Evolutionary conservation across 2,329 filamentous ascomycete genomes (phyloP).

Genomic region (Chrysosporium keratinophilum): DNA sequence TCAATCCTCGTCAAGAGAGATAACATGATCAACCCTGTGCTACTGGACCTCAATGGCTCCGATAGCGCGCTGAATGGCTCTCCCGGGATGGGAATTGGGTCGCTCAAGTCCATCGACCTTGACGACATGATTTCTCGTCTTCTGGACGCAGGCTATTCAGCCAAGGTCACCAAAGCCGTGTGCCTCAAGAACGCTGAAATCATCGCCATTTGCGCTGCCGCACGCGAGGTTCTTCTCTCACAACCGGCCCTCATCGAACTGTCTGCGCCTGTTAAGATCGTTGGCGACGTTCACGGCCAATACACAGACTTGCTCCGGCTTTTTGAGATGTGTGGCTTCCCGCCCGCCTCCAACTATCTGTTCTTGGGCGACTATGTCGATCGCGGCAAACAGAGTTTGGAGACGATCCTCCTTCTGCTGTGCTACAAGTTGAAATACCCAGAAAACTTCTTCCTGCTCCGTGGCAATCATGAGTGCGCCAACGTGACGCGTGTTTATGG

Average conservation of each 20-base stretch:
- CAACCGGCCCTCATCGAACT: slow-evolving; percentile 89
- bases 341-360: slow-evolving; percentile 80
- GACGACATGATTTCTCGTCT: slow-evolving; percentile 96
- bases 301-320: slow-evolving; percentile 93
- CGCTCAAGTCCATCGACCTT: slow-evolving; percentile 83
- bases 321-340: slow-evolving; percentile 98
- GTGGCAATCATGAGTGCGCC: slow-evolving; percentile 93
- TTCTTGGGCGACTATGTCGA: slow-evolving; percentile 96
- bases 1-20: slow-evolving; percentile 82
- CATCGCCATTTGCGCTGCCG: slow-evolving; percentile 79
- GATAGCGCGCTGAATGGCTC: slow-evolving; percentile 38
- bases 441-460: slow-evolving; percentile 91
- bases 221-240: slow-evolving; percentile 76
- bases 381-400: slow-evolving; percentile 86
- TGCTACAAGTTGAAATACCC: slow-evolving; percentile 97
- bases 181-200: slow-evolving; percentile 98
- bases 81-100: slow-evolving; percentile 67
- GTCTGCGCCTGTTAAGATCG: slow-evolving; percentile 91
- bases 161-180: slow-evolving; percentile 95
- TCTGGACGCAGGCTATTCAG: slow-evolving; percentile 86
- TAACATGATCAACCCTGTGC: slow-evolving; percentile 56
- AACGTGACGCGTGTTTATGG: slow-evolving; percentile 93
- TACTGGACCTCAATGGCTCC: slow-evolving; percentile 37
- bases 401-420: slow-evolving; percentile 83
- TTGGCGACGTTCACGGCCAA: slow-evolving; percentile 92